Base-by-base conservation (phyloP, 768 basidiomycete genomes). In the Amanita jacksonii region DNA sequence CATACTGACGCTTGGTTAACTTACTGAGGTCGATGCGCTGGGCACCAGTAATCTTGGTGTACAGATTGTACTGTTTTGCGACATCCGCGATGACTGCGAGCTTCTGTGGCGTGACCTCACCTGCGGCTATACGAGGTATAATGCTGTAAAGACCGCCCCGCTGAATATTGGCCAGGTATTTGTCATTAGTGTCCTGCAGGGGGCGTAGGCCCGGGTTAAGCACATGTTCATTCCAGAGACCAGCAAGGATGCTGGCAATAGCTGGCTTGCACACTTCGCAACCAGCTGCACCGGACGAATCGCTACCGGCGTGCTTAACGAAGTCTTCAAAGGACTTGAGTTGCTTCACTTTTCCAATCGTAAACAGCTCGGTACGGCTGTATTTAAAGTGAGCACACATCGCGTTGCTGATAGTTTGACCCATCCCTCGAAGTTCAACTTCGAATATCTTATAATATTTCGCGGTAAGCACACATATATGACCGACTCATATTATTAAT, bases 251-350 rank as follows among this genome's bases (percentile, higher is more conserved):
- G 46, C 72, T 71, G 20, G 72, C 83, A 24, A 85, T 66, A 5
- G 72, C 74, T 3, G 84, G 85, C 52, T 79, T 83, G 62, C 85
- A 87, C 18, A 79, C 58, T 59, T 85, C 85, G 51, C 85, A 87
- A 1, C 85, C 85, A 5, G 79, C 51, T 0, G 76, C 64, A 33
- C 69, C 61, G 32, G 30, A 42, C 25, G 65, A 60, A 30, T 67
- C 66, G 16, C 65, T 61, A 15, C 80, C 81, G 2, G 60, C 64
- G 5, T 62, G 61, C 6, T 54, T 52, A 70, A 83, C 75, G 31
- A 85, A 65, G 22, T 73, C 70, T 1, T 57, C 46, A 46, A 79
- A 77, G n/a, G 70, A 74, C 40, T 58, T 67, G 24, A 84, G 64
- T 47, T 73, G 68, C 57, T 81, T 81, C 49, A 85, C 61, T 52